A percentile compares a stretch with the other conserved stretches of the same genome.
Evolutionary conservation across 495 filamentous ascomycete species (phyloP).

Genomic region (Cercophora samala): DNA sequence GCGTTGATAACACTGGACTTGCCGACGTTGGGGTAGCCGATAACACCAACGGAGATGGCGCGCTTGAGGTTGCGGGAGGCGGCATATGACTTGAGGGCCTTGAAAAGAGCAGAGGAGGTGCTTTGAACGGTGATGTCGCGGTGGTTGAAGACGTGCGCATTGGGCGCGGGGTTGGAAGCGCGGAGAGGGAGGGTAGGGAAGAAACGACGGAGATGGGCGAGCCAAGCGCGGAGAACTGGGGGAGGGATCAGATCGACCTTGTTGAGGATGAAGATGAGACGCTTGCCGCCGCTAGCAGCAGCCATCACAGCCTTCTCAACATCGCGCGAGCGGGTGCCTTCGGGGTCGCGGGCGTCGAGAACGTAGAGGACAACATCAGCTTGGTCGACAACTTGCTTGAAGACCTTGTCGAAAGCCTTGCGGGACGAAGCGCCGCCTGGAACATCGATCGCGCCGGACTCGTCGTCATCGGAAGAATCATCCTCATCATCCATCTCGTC

Average conservation of each 20-base stretch:
- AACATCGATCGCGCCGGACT: slow-evolving; percentile 35
- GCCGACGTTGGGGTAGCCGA: slow-evolving; percentile 96
- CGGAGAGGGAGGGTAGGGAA: slow-evolving; percentile 92
- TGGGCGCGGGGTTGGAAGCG: slow-evolving; percentile 75
- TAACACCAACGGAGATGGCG: slow-evolving; percentile 85
- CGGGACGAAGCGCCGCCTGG: slow-evolving; percentile 63
- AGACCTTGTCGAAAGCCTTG: slow-evolving; percentile 88
- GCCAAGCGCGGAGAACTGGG: slow-evolving; percentile 75
- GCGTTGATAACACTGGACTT: slow-evolving; percentile 98
- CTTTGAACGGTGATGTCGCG: slow-evolving; percentile 81
- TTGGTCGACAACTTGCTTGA: slow-evolving; percentile 86
- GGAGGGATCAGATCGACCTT: slow-evolving; percentile 93
- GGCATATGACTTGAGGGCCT: slow-evolving; percentile 87
- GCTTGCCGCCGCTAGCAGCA: slow-evolving; percentile 75
- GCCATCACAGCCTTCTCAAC: slow-evolving; percentile 88
- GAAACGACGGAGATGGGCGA: slow-evolving; percentile 78
- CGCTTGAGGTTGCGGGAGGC: slow-evolving; percentile 79
- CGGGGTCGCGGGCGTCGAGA: slow-evolving; percentile 87
- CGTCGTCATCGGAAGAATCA: slow-evolving; percentile 49
- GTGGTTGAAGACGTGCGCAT: slow-evolving; percentile 90
- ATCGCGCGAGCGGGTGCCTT: slow-evolving; percentile 85
- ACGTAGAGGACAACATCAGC: slow-evolving; percentile 94
- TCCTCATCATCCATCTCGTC: slow-evolving; percentile 59
- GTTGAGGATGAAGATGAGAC: slow-evolving; percentile 91
- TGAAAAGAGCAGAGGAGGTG: slow-evolving; percentile 84